A percentile compares a stretch with the other conserved stretches of the same genome.
Conservation (phyloP, 345 rosid species). For the Melaleuca quinquenervia region DNA sequence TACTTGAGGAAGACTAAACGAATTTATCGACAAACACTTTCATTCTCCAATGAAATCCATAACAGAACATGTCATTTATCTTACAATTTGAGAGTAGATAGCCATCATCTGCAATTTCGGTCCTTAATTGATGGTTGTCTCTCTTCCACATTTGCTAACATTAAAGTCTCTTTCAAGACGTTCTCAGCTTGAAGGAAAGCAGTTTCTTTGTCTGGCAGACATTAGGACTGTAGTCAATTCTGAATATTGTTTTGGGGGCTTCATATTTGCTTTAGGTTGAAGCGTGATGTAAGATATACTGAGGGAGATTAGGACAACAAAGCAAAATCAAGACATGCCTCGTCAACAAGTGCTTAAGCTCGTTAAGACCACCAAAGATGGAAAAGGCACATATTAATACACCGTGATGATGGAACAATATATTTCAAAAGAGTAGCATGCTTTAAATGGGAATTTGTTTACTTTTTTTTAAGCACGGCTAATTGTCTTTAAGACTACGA, state of each 20-base stretch:
- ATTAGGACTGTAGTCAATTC: neutral
- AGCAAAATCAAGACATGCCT: neutral
- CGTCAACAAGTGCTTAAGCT: neutral
- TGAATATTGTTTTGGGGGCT: neutral
- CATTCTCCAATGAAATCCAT: neutral
- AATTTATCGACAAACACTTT: neutral
- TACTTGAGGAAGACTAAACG: neutral
- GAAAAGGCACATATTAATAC: neutral
- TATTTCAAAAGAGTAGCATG: neutral
- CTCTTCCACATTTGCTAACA: neutral
- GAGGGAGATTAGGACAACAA: neutral
- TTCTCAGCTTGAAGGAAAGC: neutral
- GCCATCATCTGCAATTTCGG: neutral
- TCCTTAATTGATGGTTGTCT: neutral
- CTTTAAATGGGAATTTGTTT: neutral
- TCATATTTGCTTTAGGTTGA: neutral
- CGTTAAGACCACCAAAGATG: neutral
- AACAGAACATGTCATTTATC: neutral
- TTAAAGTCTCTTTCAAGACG: neutral
- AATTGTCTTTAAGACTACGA: neutral
- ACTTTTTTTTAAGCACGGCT: neutral
- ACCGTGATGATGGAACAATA: neutral
- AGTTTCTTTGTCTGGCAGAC: neutral
- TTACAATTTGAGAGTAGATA: neutral
- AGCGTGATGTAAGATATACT: accelerated